Evolutionary conservation across 352 stramenopile genomes (phyloP).

Genomic region (Thraustochytrium sp.): DNA sequence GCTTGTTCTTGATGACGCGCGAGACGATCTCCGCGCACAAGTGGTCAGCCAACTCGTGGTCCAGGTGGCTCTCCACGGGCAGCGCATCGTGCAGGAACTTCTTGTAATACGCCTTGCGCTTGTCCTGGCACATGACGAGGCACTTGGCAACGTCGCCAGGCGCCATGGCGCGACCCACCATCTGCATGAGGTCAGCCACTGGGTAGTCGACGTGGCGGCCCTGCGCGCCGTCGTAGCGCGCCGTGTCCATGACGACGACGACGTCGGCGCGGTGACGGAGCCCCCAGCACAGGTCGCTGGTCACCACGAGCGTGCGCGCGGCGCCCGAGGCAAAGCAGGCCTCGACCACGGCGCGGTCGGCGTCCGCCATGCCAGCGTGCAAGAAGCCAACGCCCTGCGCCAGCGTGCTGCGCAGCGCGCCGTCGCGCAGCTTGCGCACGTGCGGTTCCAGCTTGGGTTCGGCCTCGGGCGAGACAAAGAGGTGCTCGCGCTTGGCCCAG

Average conservation of each 20-base stretch:
- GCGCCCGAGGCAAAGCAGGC: slow-evolving; percentile 73
- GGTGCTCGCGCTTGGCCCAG: slow-evolving; percentile 20
- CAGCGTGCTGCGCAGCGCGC: slow-evolving; percentile 85
- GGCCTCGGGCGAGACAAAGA: neutral
- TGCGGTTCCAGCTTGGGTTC: neutral
- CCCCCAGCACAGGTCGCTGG: slow-evolving; percentile 86
- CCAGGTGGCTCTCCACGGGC: slow-evolving; percentile 96
- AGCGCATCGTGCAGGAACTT: slow-evolving; percentile 98
- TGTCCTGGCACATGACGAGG: slow-evolving; percentile 90
- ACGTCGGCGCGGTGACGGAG: slow-evolving; percentile 75
- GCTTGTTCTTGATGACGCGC: slow-evolving; percentile 95
- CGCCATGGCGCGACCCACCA: slow-evolving; percentile 76
- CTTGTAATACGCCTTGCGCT: slow-evolving; percentile 96
- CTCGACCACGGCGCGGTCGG: slow-evolving; percentile 81
- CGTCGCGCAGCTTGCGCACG: slow-evolving; percentile 61
- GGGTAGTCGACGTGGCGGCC: slow-evolving; percentile 94
- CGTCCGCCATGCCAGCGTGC: slow-evolving; percentile 80
- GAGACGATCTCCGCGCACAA: slow-evolving; percentile 98
- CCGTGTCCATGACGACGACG: slow-evolving; percentile 91
- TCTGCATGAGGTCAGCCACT: slow-evolving; percentile 93
- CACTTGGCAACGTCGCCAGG: slow-evolving; percentile 72
- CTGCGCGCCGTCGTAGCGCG: slow-evolving; percentile 91
- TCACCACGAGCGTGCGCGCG: slow-evolving; percentile 86
- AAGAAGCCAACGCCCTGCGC: slow-evolving; percentile 89
- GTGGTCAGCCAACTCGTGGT: slow-evolving; percentile 95